Evolutionary conservation across 345 rosid species (phyloP).

Genomic region (Sonneratia alba): DNA sequence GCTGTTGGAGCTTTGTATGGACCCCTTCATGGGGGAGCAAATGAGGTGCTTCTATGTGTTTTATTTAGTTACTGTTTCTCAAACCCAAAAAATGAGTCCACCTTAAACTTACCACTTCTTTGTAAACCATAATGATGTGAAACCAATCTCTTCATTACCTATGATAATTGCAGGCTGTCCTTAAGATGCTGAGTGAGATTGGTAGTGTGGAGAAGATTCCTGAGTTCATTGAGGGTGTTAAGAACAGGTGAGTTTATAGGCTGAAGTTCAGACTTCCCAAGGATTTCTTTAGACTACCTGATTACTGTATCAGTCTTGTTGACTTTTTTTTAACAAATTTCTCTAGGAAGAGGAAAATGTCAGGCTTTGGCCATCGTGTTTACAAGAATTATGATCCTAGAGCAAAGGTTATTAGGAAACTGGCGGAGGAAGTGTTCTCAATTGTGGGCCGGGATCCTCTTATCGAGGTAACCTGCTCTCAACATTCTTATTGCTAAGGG

Average conservation of each 20-base stretch:
- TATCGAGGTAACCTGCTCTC: constrained; percentile 51
- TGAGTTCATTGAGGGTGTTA: constrained; percentile 84
- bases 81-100: background rate
- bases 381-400: constrained; percentile 97
- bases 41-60: constrained; percentile 43
- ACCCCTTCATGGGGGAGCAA: constrained; percentile 98
- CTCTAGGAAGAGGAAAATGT: constrained; percentile 86
- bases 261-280: background rate
- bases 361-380: constrained; percentile 98
- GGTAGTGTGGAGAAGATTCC: constrained; percentile 89
- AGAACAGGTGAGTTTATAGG: constrained; percentile 51
- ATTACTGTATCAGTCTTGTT: background rate
- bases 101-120: background rate
- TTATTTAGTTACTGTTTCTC: background rate
- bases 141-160: background rate
- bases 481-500: background rate
- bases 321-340: background rate
- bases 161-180: constrained; percentile 62
- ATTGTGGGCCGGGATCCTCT: constrained; percentile 98
- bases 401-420: constrained; percentile 83
- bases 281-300: background rate
- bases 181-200: constrained; percentile 89
- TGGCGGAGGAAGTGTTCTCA: constrained; percentile 91
- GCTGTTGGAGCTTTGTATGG: constrained; percentile 96
- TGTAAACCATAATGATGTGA: background rate